These are phyloP conservation scores for Pseudogymnoascus sp. DNA, from an alignment of 2,329 filamentous ascomycete species.

Conservation along the genomic window DNA sequence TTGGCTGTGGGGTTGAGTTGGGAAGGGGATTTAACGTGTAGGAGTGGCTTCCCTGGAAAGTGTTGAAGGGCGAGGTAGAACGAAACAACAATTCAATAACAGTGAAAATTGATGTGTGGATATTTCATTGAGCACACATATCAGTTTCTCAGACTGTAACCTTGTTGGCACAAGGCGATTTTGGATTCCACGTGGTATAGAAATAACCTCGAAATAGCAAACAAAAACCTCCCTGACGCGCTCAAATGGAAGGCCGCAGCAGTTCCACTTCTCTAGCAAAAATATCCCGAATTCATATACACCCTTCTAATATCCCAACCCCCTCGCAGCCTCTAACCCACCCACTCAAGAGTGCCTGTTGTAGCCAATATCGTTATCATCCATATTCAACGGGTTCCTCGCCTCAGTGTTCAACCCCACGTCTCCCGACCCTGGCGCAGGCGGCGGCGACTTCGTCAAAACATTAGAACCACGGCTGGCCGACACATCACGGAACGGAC, in stretches of 20 bases:
- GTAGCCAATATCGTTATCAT: conserved; percentile 6
- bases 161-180: background rate
- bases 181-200: background rate
- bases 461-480: background rate
- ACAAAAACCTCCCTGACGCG: background rate
- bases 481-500: background rate
- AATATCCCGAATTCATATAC: background rate
- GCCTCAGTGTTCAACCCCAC: background rate
- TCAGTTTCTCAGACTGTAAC: background rate
- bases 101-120: background rate
- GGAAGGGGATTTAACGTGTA: background rate
- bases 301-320: background rate
- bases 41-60: background rate
- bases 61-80: background rate
- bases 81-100: background rate
- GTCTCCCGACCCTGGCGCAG: background rate
- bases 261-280: background rate
- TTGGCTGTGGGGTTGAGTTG: background rate
- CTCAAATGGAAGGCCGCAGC: background rate
- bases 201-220: background rate
- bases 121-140: background rate
- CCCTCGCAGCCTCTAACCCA: background rate
- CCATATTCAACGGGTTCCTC: conserved; percentile 3
- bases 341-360: background rate
- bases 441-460: background rate